Evolutionary conservation across 2,329 filamentous ascomycete species (phyloP).

Genomic region (Raffaelea deltoideospora): DNA sequence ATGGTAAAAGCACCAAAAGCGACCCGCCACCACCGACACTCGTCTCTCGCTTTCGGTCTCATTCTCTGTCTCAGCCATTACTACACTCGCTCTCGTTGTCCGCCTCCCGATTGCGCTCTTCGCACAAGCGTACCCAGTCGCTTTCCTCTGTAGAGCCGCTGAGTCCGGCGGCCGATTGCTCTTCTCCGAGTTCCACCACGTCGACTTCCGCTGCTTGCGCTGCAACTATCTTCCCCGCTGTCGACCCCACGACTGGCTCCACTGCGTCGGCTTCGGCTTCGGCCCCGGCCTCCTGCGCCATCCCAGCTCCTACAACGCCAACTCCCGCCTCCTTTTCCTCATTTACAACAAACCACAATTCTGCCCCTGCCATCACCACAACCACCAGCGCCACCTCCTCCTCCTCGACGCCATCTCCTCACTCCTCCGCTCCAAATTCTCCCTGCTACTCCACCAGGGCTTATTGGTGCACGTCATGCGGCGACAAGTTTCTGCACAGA

Average conservation of each 20-base stretch:
- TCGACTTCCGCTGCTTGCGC: too few relatives aligned
- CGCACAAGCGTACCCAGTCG: background rate
- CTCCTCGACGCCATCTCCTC: conserved; percentile 31
- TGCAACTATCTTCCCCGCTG: too few relatives aligned
- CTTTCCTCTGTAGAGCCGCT: background rate
- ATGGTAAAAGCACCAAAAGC: too few relatives aligned
- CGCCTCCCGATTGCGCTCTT: background rate
- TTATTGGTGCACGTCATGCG: conserved; percentile 42
- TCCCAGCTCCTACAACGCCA: too few relatives aligned
- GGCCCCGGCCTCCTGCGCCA: background rate
- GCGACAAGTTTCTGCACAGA: conserved; percentile 52
- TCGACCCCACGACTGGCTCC: background rate
- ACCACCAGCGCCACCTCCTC: conserved; percentile 12
- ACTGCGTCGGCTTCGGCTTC: background rate
- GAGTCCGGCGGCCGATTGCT: background rate
- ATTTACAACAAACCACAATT: too few relatives aligned
- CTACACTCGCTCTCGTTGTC: background rate
- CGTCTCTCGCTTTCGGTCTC: background rate
- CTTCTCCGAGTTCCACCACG: too few relatives aligned
- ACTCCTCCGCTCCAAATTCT: conserved; percentile 29
- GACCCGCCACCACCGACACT: conserved; percentile 20
- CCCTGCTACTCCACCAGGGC: conserved; percentile 21
- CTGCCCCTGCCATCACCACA: too few relatives aligned
- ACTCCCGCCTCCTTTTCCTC: background rate
- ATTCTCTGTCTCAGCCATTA: too few relatives aligned